Conservation (phyloP, 495 filamentous ascomycete species). For the Hypoxylon rickii region DNA sequence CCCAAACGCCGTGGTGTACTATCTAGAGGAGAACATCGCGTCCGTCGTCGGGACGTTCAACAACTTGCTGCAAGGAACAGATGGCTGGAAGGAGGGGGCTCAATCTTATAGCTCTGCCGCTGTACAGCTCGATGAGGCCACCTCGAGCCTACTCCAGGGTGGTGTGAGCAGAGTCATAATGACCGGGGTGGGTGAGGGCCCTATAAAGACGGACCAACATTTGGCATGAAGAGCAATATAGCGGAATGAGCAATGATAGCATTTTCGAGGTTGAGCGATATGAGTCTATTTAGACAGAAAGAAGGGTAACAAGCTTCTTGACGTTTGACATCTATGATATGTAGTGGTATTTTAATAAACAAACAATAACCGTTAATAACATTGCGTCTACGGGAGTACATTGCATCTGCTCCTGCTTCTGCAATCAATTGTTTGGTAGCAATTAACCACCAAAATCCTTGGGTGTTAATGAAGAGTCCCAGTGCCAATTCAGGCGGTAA, state of each 20-base stretch:
- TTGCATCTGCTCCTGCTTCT: too few relatives aligned
- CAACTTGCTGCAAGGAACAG: conserved; percentile 52
- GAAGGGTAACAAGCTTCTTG: too few relatives aligned
- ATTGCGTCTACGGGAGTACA: too few relatives aligned
- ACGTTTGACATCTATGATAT: too few relatives aligned
- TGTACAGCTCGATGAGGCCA: conserved; percentile 60
- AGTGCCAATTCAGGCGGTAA: too few relatives aligned
- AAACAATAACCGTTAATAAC: background rate
- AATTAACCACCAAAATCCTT: background rate
- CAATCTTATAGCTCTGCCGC: conserved; percentile 50
- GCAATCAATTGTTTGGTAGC: too few relatives aligned
- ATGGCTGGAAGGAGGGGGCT: conserved; percentile 63
- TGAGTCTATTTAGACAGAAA: too few relatives aligned
- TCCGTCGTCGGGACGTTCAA: conserved; percentile 75
- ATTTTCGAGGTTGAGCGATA: background rate
- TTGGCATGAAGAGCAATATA: conserved; percentile 47
- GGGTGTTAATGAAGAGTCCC: too few relatives aligned
- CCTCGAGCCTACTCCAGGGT: conserved; percentile 65
- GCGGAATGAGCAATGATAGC: background rate
- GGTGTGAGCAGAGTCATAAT: conserved; percentile 88
- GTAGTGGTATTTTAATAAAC: background rate
- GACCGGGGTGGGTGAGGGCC: conserved; percentile 91
- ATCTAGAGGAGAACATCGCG: conserved; percentile 73
- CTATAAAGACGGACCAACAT: conserved; percentile 74
- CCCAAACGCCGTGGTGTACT: conserved; percentile 96